A percentile compares a stretch with the other conserved stretches of the same genome.
These are phyloP conservation scores for Picochlorum sp. DNA, from an alignment of 139 green algal genomes.

Conservation along the genomic window DNA sequence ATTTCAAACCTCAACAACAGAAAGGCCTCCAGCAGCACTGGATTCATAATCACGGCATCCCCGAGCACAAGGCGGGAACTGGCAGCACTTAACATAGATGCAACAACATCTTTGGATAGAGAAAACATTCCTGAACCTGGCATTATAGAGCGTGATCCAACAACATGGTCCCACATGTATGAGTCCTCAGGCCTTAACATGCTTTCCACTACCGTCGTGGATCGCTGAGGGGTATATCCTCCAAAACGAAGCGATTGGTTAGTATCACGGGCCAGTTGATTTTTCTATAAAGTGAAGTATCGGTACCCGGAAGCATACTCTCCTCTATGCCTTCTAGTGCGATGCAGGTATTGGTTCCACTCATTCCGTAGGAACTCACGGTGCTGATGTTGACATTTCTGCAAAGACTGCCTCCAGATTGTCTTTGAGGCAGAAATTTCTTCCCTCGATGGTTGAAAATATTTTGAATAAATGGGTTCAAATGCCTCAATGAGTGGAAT, in stretches of 20 bases:
- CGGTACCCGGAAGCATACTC: too few species aligned
- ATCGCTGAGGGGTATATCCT: too few species aligned
- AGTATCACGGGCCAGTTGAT: too few species aligned
- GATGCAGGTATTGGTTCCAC: constrained; percentile 20
- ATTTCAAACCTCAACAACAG: too few species aligned
- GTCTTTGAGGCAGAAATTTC: neutral
- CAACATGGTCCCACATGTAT: constrained; percentile 50
- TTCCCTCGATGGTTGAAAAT: constrained; percentile 7
- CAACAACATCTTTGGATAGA: neutral
- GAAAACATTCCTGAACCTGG: constrained; percentile 62
- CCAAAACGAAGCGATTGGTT: too few species aligned
- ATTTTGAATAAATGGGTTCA: constrained; percentile 52
- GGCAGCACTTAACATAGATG: constrained; percentile 3
- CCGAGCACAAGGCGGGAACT: neutral
- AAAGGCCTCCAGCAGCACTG: too few species aligned
- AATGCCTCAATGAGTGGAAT: constrained; percentile 42
- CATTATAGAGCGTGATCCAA: constrained; percentile 45
- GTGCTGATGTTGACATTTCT: neutral
- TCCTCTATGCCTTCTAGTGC: neutral
- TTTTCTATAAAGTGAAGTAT: too few species aligned
- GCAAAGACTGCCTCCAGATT: neutral
- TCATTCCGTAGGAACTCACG: constrained; percentile 33
- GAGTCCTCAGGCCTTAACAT: too few species aligned
- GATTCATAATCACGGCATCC: too few species aligned
- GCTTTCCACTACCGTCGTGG: too few species aligned